Conservation (phyloP, 176 grass and related monocot genomes). For the Olyra latifolia region DNA sequence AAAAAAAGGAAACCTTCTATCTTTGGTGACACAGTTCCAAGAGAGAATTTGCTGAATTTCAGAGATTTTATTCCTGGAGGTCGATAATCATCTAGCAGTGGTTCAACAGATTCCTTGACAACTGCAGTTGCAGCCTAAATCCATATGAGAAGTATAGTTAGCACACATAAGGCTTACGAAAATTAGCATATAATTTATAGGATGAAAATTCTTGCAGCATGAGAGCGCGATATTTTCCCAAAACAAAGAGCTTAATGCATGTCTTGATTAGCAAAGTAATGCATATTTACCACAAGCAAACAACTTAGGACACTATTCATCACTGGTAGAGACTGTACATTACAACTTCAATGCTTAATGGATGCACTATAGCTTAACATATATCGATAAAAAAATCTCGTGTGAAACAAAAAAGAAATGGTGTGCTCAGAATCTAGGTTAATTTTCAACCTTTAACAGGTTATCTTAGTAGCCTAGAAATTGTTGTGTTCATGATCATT, state of each 20-base stretch:
- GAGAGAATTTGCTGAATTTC: constrained; percentile 96
- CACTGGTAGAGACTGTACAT: constrained; percentile 23
- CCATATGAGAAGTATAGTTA: constrained; percentile 38
- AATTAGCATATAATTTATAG: constrained; percentile 11
- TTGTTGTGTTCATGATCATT: constrained; percentile 15
- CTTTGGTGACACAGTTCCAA: constrained; percentile 92
- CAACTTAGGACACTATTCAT: constrained; percentile 1
- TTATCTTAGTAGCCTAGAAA: constrained; percentile 22
- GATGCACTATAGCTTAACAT: neutral
- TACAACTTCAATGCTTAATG: neutral
- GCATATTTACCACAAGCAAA: constrained; percentile 13
- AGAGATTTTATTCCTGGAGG: constrained; percentile 92
- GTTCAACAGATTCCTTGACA: constrained; percentile 86
- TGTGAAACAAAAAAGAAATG: too few relatives aligned
- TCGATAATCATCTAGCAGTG: constrained; percentile 93
- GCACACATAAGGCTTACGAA: constrained; percentile 27
- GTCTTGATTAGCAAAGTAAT: constrained; percentile 7
- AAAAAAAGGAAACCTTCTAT: constrained; percentile 76
- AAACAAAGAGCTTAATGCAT: constrained; percentile 31
- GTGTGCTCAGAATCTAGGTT: neutral
- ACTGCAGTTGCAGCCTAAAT: constrained; percentile 72
- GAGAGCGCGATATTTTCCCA: constrained; percentile 11
- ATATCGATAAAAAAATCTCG: constrained; percentile 8
- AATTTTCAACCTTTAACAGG: neutral
- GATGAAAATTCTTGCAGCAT: neutral